Evolutionary conservation across 2,329 filamentous ascomycete species (phyloP).

Genomic region (Ophiosphaerella herpotricha): DNA sequence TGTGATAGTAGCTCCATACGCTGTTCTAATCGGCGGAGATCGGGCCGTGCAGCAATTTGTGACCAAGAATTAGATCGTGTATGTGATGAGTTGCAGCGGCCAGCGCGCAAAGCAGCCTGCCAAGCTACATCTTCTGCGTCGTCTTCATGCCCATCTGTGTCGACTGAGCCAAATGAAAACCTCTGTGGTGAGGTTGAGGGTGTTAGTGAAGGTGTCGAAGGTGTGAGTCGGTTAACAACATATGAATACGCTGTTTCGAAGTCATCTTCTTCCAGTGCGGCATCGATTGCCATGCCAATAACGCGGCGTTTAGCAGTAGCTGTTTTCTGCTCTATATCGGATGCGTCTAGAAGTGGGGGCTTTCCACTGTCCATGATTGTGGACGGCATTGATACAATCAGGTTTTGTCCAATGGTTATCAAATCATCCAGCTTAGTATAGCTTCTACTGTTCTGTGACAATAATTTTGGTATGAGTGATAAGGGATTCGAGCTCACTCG

Average conservation of each 20-base stretch:
- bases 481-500: constrained; percentile 78
- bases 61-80: constrained; percentile 45
- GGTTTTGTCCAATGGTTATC: constrained; percentile 68
- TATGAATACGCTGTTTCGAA: constrained; percentile 89
- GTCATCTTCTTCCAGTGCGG: constrained; percentile 74
- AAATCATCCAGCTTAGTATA: constrained; percentile 78
- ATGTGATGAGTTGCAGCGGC: constrained; percentile 63
- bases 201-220: constrained; percentile 32
- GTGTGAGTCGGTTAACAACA: constrained; percentile 70
- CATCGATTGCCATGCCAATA: constrained; percentile 79
- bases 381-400: constrained; percentile 55
- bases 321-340: constrained; percentile 37
- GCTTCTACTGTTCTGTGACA: constrained; percentile 74
- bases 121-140: constrained; percentile 71
- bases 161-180: constrained; percentile 33
- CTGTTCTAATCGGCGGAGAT: constrained; percentile 74
- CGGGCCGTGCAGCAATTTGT: constrained; percentile 47
- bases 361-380: constrained; percentile 52
- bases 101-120: constrained; percentile 78
- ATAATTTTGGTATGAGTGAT: constrained; percentile 70
- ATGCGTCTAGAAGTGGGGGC: constrained; percentile 41
- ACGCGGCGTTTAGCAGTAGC: constrained; percentile 66
- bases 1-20: constrained; percentile 79
- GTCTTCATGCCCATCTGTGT: constrained; percentile 22
- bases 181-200: constrained; percentile 26